phyloP scores from a whole-genome alignment of 208 protist species.

The Naegleria lovaniensis region DNA sequence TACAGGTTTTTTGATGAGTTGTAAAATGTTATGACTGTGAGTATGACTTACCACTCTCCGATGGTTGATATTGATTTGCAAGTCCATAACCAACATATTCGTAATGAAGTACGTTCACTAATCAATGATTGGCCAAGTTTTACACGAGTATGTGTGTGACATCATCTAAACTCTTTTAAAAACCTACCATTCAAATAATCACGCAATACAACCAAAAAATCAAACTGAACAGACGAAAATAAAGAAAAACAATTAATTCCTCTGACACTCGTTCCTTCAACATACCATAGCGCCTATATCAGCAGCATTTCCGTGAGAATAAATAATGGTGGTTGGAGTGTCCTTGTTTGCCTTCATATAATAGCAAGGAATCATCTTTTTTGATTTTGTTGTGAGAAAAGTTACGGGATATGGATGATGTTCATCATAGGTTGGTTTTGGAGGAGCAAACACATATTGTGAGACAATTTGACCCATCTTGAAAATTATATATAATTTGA shows the following conservation, averaged over 20 bases:
- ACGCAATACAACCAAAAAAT: conserved; percentile 1
- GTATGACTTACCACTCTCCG: not conserved
- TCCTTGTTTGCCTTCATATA: not conserved
- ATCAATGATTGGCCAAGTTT: not conserved
- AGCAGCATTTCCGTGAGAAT: conserved; percentile 19
- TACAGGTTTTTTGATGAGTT: not conserved
- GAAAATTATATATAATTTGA: too few species aligned
- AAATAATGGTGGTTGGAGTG: not conserved
- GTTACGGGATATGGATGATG: not conserved
- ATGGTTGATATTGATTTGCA: not conserved
- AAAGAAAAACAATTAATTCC: not conserved
- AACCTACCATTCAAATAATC: conserved; percentile 1
- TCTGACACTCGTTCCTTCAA: not conserved
- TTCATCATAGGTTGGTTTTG: not conserved
- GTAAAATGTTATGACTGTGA: too few species aligned
- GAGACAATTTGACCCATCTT: not conserved
- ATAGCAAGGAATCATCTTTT: not conserved
- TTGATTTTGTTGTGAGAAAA: not conserved
- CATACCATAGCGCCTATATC: conserved; percentile 14
- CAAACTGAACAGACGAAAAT: not conserved
- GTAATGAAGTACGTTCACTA: conserved; percentile 18
- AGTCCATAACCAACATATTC: conserved; percentile 26
- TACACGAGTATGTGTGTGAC: not conserved
- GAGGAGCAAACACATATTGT: not conserved
- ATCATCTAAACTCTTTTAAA: not conserved